Conservation (phyloP, 345 rosid genomes). For the Syzygium jambos region DNA sequence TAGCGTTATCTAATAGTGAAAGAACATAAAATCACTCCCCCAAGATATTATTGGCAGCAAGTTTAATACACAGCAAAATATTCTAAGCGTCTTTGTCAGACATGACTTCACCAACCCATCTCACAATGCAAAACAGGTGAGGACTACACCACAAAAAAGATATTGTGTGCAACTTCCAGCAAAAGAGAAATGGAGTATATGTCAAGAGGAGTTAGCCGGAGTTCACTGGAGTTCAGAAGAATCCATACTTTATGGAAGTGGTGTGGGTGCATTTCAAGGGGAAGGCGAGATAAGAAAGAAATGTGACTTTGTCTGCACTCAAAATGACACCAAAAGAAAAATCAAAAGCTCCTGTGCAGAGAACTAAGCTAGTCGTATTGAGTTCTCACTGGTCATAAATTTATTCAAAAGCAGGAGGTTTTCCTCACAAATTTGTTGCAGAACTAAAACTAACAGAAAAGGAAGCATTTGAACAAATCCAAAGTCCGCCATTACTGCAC, state of each 20-base stretch:
- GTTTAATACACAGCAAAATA: not conserved
- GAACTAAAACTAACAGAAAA: not conserved
- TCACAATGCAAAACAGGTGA: not conserved
- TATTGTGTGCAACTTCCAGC: not conserved
- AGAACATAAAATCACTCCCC: not conserved
- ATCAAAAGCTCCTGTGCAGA: not conserved
- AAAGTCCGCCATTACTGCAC: not conserved
- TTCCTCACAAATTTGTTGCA: not conserved
- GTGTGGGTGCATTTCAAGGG: not conserved
- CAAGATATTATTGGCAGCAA: not conserved
- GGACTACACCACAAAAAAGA: not conserved
- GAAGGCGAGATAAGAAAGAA: not conserved
- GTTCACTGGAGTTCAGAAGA: not conserved
- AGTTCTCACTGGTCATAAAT: not conserved
- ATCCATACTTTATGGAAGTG: not conserved
- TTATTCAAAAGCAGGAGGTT: not conserved
- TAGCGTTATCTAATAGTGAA: not conserved
- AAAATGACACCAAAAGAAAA: not conserved
- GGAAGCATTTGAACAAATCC: not conserved
- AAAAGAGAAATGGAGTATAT: not conserved
- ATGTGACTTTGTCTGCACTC: not conserved
- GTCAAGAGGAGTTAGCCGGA: not conserved
- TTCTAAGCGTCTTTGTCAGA: not conserved
- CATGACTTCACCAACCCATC: not conserved
- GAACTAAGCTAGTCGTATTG: not conserved